Evolutionary conservation across 2,329 filamentous ascomycete genomes (phyloP).

Genomic region (Hyphodiscus sp.): DNA sequence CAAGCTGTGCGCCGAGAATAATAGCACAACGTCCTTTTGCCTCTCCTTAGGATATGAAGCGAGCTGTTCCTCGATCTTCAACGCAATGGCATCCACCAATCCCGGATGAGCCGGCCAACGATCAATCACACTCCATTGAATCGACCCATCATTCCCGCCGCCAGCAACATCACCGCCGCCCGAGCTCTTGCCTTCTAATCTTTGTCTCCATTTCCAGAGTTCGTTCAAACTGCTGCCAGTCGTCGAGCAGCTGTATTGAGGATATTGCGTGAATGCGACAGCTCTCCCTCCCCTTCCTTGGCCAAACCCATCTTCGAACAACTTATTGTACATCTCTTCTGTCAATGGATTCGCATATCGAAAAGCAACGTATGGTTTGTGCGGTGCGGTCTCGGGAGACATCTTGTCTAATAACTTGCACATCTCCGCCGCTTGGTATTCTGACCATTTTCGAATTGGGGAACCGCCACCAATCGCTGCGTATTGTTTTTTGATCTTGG

Average conservation of each 20-base stretch:
- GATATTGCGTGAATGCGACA: constrained; percentile 96
- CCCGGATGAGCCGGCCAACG: constrained; percentile 92
- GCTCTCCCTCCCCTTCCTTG: constrained; percentile 84
- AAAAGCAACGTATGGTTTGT: constrained; percentile 97
- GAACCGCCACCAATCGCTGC: constrained; percentile 94
- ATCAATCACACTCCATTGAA: constrained; percentile 96
- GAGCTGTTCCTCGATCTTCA: constrained; percentile 83
- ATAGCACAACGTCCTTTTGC: constrained; percentile 71
- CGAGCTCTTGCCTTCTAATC: constrained; percentile 70
- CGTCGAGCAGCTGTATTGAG: constrained; percentile 96
- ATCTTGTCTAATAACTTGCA: constrained; percentile 92
- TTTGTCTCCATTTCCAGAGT: constrained; percentile 92
- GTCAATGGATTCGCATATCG: constrained; percentile 91
- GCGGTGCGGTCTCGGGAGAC: constrained; percentile 87
- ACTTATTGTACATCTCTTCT: constrained; percentile 80
- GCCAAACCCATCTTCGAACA: constrained; percentile 86
- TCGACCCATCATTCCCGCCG: constrained; percentile 55
- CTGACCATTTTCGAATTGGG: constrained; percentile 96
- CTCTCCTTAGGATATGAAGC: constrained; percentile 76
- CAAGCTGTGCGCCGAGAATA: constrained; percentile 93
- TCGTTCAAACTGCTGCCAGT: constrained; percentile 96
- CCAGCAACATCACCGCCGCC: constrained; percentile 1
- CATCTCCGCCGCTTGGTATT: constrained; percentile 90
- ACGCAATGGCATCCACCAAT: constrained; percentile 84
- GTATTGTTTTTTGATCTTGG: constrained; percentile 96